Evolutionary conservation across 306 rosid genomes (phyloP).

Genomic region (Fragaria vesca): DNA sequence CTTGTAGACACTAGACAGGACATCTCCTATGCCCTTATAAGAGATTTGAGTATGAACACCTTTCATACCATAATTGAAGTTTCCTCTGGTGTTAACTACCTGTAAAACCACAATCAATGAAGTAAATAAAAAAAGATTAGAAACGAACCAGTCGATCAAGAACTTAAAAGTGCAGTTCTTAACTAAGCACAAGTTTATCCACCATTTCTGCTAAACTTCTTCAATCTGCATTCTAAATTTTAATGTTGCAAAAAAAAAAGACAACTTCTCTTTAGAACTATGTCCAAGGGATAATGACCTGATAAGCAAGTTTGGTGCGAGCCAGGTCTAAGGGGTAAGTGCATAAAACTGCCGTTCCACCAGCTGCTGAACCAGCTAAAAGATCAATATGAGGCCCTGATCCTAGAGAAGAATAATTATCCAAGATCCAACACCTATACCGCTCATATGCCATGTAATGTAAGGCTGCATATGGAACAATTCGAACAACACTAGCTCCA

Average conservation of each 20-base stretch:
- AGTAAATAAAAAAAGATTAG: not conserved
- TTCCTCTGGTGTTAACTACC: slow-evolving; percentile 58
- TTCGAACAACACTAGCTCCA: slow-evolving; percentile 89
- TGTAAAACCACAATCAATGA: slow-evolving; percentile 26
- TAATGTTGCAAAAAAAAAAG: not conserved
- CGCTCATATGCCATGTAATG: slow-evolving; percentile 98
- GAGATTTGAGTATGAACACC: slow-evolving; percentile 44
- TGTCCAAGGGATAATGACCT: slow-evolving; percentile 42
- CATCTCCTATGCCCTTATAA: slow-evolving; percentile 64
- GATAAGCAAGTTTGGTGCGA: slow-evolving; percentile 97
- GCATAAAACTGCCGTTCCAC: slow-evolving; percentile 87
- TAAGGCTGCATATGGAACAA: slow-evolving; percentile 92
- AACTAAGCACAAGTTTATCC: not conserved
- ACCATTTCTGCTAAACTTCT: not conserved
- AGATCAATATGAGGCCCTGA: slow-evolving; percentile 87
- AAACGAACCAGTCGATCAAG: not conserved
- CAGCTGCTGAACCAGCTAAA: slow-evolving; percentile 95
- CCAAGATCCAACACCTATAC: slow-evolving; percentile 80
- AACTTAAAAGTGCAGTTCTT: not conserved
- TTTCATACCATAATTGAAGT: slow-evolving; percentile 40
- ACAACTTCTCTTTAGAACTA: not conserved
- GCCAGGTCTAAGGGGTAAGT: slow-evolving; percentile 97
- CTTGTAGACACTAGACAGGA: slow-evolving; percentile 65
- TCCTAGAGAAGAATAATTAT: slow-evolving; percentile 62
- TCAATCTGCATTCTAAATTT: not conserved